Base-by-base conservation (phyloP, 108 stramenopile species). In the Nannochloropsis gaditana region DNA sequence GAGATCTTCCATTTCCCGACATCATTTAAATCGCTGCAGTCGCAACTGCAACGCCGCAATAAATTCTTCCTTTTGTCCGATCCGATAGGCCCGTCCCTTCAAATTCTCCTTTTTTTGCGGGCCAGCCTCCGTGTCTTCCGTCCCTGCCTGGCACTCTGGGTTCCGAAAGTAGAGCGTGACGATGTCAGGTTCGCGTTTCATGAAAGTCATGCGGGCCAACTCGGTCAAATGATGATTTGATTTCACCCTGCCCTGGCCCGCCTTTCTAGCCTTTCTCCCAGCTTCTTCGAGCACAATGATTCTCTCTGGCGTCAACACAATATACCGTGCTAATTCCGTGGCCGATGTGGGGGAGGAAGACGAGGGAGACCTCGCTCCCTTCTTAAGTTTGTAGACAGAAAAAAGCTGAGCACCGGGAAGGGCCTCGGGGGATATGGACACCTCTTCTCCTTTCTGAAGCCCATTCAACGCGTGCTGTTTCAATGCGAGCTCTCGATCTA, bases 201-300 rank as follows among this genome's bases (percentile, higher is more conserved):
- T 43, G 84, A 88, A 89, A 44, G 87, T 89, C 85, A 89, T 89
- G 59, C 87, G 87, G n/a, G 85, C 85, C 9, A 89, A 84, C 87
- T 89, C 89, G 43, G 89, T 89, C 42, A 89, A 85, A 44, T 89
- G 89, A 80, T 88, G 89, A 80, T 89, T 89, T 4, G 89, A 89
- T 50, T 89, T 89, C 31, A 89, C 89, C 11, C 81, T 83, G 41
- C 85, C 88, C 8, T 81, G 86, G n/a, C 17, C 83, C 10, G 79
- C 21, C 15, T 43, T 44, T 1, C 88, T 86, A 8, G n/a, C 79
- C n/a, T 15, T 9, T 42, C 31, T 19, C 50, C 19, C 19, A 9
- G 19, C 41, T n/a, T 19, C 21, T 42, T 59, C 83, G 42, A n/a
- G 43, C 43, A 83, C 43, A 9, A 83, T 9, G 9, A 83, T 42